A percentile compares a stretch with the other conserved stretches of the same genome.
Conservation (phyloP, 805 yeast genomes). For the Hemisphaericaspora nanyangensis region DNA sequence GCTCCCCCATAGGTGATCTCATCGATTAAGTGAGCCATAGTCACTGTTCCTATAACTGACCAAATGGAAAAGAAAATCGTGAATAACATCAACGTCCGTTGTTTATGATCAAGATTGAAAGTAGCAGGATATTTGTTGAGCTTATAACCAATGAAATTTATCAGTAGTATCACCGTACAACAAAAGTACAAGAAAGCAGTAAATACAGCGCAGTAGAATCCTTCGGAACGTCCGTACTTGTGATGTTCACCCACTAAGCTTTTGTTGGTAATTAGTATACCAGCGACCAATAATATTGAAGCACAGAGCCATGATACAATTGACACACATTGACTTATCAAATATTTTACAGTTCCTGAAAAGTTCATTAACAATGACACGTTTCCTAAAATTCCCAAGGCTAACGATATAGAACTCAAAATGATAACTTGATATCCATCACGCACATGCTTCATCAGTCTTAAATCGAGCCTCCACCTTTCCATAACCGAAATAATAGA, state of each 20-base stretch:
- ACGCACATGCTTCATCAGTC: constrained; percentile 16
- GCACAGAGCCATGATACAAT: constrained; percentile 66
- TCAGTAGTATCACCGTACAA: constrained; percentile 48
- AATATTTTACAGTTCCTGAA: constrained; percentile 52
- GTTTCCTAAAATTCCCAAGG: constrained; percentile 66
- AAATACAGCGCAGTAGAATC: constrained; percentile 75
- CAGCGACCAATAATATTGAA: constrained; percentile 46
- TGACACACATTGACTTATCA: constrained; percentile 58
- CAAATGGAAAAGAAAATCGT: constrained; percentile 63
- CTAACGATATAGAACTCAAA: constrained; percentile 61
- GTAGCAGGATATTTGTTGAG: constrained; percentile 61
- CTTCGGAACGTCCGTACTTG: constrained; percentile 41
- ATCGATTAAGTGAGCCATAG: constrained; percentile 36
- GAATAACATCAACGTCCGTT: constrained; percentile 70
- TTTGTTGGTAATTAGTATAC: constrained; percentile 38
- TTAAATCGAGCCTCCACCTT: constrained; percentile 51
- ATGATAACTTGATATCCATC: constrained; percentile 46
- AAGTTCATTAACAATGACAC: constrained; percentile 68
- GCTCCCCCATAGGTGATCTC: constrained; percentile 55
- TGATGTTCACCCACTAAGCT: constrained; percentile 12
- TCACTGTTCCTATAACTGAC: constrained; percentile 63
- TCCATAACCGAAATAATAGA: constrained; percentile 70
- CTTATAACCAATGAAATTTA: constrained; percentile 62
- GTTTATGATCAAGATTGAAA: constrained; percentile 63
- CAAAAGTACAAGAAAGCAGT: constrained; percentile 59